A percentile compares a stretch with the other conserved stretches of the same genome.
Evolutionary conservation across 1,284 basidiomycete genomes (phyloP).

Genomic region (Peniophora sp.): DNA sequence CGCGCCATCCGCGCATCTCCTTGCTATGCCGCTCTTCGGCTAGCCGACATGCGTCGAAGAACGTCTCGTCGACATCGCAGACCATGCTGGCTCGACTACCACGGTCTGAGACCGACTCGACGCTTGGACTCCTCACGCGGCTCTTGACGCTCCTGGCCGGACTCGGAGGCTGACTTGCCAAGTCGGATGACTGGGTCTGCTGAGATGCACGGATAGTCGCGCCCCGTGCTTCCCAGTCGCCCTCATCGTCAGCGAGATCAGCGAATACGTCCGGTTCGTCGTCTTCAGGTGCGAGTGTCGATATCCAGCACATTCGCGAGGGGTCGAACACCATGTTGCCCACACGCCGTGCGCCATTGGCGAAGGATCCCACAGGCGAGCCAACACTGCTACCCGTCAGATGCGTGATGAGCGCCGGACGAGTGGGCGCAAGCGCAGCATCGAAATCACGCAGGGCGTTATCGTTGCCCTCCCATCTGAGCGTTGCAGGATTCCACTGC

Average conservation of each 20-base stretch:
- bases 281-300: slow-evolving; percentile 75
- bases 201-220: slow-evolving; percentile 70
- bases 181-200: slow-evolving; percentile 26
- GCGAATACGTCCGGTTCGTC: slow-evolving; percentile 92
- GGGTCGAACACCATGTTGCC: slow-evolving; percentile 99
- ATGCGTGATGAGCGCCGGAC: slow-evolving; percentile 94
- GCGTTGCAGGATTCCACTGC: slow-evolving; percentile 87
- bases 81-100: slow-evolving; percentile 68
- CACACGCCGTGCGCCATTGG: slow-evolving; percentile 75
- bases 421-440: slow-evolving; percentile 68
- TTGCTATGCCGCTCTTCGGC: slow-evolving; percentile 74
- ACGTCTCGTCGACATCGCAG: slow-evolving; percentile 64
- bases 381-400: slow-evolving; percentile 75
- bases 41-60: slow-evolving; percentile 61
- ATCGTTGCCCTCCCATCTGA: slow-evolving; percentile 97
- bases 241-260: slow-evolving; percentile 81
- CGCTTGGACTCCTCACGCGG: slow-evolving; percentile 52
- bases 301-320: slow-evolving; percentile 89
- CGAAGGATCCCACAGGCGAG: slow-evolving; percentile 72
- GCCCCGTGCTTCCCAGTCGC: slow-evolving; percentile 58
- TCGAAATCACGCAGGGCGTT: slow-evolving; percentile 86
- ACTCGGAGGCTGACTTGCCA: slow-evolving; percentile 41
- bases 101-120: slow-evolving; percentile 65
- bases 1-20: slow-evolving; percentile 80
- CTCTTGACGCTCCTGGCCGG: slow-evolving; percentile 40